Conservation (phyloP, 345 rosid genomes). For the Lenwebbia sp. region DNA sequence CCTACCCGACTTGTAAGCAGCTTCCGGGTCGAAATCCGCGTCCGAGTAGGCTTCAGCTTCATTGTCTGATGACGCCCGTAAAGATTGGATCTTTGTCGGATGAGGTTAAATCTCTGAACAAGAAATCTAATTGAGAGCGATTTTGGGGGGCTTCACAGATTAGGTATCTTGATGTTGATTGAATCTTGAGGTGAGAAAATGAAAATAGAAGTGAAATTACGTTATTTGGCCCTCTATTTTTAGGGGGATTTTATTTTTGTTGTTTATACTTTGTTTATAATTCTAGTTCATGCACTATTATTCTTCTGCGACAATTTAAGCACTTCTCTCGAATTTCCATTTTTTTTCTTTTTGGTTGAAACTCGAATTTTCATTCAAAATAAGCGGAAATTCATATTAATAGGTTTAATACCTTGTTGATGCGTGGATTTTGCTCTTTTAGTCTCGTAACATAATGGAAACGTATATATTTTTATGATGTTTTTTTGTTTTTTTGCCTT, state of each 20-base stretch:
- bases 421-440: background rate
- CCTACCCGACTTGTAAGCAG: background rate
- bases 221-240: background rate
- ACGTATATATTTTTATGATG: background rate
- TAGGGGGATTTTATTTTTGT: background rate
- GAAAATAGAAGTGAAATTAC: no score
- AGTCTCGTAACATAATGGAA: background rate
- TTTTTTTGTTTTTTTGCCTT: background rate
- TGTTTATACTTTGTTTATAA: background rate
- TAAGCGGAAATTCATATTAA: background rate
- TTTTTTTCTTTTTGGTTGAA: no score
- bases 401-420: background rate
- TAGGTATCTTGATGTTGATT: background rate
- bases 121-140: background rate
- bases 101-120: background rate
- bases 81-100: background rate
- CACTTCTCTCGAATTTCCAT: background rate
- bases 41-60: background rate
- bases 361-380: background rate
- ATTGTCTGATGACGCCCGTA: background rate
- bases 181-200: background rate
- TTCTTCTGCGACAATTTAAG: background rate
- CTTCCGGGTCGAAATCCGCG: background rate
- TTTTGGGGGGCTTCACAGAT: background rate
- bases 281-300: background rate